Percentiles rank a stretch among this genome's conserved stretches.
phyloP scores from a whole-genome alignment of 164 flowering plant species.

The Vitis cinerea region DNA sequence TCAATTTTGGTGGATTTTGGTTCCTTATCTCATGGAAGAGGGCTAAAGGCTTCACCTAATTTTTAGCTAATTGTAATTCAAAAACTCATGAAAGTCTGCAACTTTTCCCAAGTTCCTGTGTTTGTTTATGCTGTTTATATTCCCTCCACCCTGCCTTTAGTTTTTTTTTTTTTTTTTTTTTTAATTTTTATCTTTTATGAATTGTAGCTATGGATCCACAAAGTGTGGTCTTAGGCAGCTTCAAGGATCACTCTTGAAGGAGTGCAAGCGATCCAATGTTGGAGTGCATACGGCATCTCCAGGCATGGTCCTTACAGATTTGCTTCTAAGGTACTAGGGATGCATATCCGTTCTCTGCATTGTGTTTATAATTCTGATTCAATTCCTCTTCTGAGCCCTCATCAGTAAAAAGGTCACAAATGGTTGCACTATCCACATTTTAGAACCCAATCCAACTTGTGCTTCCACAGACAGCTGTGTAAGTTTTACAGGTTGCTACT shows the following conservation, averaged over 20 bases:
- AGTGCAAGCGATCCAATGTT: constrained; percentile 69
- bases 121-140: not conserved
- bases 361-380: not conserved
- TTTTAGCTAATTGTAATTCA: not conserved
- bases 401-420: no score
- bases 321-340: constrained; percentile 72
- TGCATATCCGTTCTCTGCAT: not conserved
- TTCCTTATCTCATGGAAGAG: not conserved
- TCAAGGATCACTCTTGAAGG: constrained; percentile 85
- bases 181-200: not conserved
- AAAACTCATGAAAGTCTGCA: not conserved
- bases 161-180: not conserved
- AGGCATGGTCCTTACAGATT: constrained; percentile 96
- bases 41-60: not conserved
- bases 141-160: not conserved
- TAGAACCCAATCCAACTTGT: no score
- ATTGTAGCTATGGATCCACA: constrained; percentile 84
- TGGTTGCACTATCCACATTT: no score
- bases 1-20: not conserved
- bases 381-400: not conserved
- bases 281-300: constrained; percentile 98
- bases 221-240: constrained; percentile 96
- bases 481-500: not conserved
- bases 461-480: no score
- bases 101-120: not conserved